Conservation (phyloP, 805 yeast species). For the Sugiyamaella mastotermitis region DNA sequence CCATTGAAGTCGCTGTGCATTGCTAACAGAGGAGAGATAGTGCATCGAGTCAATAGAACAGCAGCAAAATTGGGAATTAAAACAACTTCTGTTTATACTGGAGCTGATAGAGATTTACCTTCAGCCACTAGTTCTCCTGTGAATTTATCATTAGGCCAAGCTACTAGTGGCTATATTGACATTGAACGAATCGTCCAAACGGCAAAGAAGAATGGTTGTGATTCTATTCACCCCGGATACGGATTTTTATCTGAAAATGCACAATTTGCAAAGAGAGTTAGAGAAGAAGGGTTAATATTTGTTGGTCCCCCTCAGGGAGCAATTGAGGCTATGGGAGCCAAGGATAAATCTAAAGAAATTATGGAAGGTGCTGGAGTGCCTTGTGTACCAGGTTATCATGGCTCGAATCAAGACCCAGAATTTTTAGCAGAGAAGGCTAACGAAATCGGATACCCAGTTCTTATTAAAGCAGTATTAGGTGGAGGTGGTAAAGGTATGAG, state of each 20-base stretch:
- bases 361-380: constrained; percentile 30
- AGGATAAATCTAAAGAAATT: constrained; percentile 28
- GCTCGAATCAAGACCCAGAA: constrained; percentile 25
- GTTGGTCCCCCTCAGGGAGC: constrained; percentile 31
- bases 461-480: constrained; percentile 53
- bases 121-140: constrained; percentile 20
- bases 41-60: constrained; percentile 25
- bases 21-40: constrained; percentile 54
- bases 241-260: constrained; percentile 47
- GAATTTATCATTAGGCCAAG: constrained; percentile 23
- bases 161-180: constrained; percentile 28
- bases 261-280: constrained; percentile 27
- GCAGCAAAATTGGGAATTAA: constrained; percentile 28
- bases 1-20: constrained; percentile 34
- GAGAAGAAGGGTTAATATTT: constrained; percentile 29
- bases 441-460: constrained; percentile 42
- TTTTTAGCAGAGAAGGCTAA: constrained; percentile 24
- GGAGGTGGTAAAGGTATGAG: constrained; percentile 58
- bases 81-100: constrained; percentile 28
- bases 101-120: constrained; percentile 25
- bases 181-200: constrained; percentile 45
- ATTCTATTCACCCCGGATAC: constrained; percentile 53
- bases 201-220: constrained; percentile 44
- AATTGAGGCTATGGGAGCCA: constrained; percentile 32
- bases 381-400: constrained; percentile 31